Percentiles rank a stretch among this genome's conserved stretches.
Conservation (phyloP, 164 flowering plant genomes). For the Tinospora cordifolia region DNA sequence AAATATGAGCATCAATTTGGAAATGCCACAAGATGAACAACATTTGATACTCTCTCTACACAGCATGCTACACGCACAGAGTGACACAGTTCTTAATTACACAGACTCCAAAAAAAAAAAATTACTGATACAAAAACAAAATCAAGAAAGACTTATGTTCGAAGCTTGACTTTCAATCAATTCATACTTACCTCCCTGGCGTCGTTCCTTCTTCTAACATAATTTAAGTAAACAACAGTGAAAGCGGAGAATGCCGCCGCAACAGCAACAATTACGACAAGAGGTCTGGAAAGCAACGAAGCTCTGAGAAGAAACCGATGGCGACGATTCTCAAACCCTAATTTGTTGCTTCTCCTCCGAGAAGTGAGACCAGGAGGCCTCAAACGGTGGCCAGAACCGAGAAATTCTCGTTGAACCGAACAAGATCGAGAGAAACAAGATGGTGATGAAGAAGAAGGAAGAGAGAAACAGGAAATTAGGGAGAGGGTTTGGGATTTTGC, state of each 20-base stretch:
- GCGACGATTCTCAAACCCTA: constrained; percentile 19
- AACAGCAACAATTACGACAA: constrained; percentile 33
- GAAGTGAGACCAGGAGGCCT: constrained; percentile 29
- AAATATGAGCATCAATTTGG: background rate
- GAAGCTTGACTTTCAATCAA: background rate
- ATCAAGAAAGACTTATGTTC: background rate
- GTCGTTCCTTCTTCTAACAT: constrained; percentile 16
- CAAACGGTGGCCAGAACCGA: constrained; percentile 26
- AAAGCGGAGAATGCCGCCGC: constrained; percentile 42
- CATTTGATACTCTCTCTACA: background rate
- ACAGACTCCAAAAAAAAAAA: background rate
- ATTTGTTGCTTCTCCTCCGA: constrained; percentile 20
- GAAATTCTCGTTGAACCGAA: constrained; percentile 27
- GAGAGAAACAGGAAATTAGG: constrained; percentile 19
- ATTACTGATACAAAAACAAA: background rate
- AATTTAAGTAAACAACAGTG: constrained; percentile 26
- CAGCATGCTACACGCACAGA: background rate
- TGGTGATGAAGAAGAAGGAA: constrained; percentile 9
- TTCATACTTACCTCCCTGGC: constrained; percentile 17
- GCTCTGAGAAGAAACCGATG: constrained; percentile 31
- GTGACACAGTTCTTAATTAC: background rate
- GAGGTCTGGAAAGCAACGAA: constrained; percentile 30
- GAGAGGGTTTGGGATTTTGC: constrained; percentile 26
- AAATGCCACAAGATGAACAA: too few species aligned
- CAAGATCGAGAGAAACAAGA: constrained; percentile 16